phyloP scores from a whole-genome alignment of 441 rosid species.

The Theobroma grandiflorum region DNA sequence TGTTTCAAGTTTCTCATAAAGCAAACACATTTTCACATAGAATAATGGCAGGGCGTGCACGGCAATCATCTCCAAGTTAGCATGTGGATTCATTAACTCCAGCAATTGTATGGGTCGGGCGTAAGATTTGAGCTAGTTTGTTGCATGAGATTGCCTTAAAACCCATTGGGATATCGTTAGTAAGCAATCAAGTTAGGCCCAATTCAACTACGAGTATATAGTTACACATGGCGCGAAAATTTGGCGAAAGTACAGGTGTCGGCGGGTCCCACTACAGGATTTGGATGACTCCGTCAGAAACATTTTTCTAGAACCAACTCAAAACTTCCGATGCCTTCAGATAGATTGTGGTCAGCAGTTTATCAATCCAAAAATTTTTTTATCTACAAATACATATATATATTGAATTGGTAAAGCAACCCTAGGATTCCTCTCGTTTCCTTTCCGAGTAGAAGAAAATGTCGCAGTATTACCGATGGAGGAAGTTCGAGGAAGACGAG shows the following conservation, averaged over 20 bases:
- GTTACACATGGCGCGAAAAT: constrained; percentile 4
- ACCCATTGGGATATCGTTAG: not conserved
- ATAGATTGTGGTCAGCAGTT: not conserved
- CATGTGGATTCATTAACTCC: not conserved
- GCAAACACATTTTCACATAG: not conserved
- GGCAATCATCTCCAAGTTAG: not conserved
- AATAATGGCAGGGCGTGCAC: not conserved
- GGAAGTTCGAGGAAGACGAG: constrained; percentile 75
- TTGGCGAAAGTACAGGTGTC: not conserved
- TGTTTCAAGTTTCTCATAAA: not conserved
- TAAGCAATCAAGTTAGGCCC: not conserved
- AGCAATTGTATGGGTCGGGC: too few relatives aligned
- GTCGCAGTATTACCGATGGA: constrained; percentile 68
- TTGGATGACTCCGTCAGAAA: not conserved
- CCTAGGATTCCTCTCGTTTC: not conserved
- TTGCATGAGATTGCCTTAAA: not conserved
- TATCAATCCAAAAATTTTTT: not conserved
- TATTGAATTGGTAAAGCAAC: not conserved
- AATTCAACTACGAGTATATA: not conserved
- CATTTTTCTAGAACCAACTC: constrained; percentile 59
- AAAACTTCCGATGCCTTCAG: constrained; percentile 34
- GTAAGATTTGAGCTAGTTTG: not conserved
- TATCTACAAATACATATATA: not conserved
- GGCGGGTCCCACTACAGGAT: not conserved
- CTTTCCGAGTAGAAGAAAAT: constrained; percentile 25